These are phyloP conservation scores for Salvia miltiorrhiza DNA, from an alignment of 257 asterid genomes.

Conservation along the genomic window DNA sequence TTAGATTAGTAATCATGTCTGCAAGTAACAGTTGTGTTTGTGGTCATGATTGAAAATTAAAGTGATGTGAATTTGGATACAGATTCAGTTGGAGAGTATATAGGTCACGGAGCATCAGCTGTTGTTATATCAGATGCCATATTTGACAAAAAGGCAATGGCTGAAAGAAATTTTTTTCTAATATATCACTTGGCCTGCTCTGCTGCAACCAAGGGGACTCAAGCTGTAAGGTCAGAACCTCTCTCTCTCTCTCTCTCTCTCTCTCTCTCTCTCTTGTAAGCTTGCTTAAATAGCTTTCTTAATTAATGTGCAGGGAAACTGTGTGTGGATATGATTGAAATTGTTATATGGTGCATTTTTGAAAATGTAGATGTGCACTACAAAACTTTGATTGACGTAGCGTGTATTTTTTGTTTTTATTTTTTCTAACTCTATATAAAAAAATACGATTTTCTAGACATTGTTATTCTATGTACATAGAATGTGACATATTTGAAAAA, in stretches of 20 bases:
- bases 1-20: neutral
- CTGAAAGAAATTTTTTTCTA: conserved; percentile 31
- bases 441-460: too few relatives aligned
- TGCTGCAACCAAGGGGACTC: conserved; percentile 49
- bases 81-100: conserved; percentile 57
- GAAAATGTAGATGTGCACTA: too few relatives aligned
- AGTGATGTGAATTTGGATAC: conserved; percentile 8
- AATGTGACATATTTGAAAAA: too few relatives aligned
- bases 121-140: conserved; percentile 88
- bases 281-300: neutral
- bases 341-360: neutral
- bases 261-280: neutral
- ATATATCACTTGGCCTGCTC: conserved; percentile 46
- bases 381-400: neutral
- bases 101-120: conserved; percentile 64
- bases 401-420: too few relatives aligned
- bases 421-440: too few relatives aligned
- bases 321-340: neutral
- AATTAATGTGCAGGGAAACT: conserved; percentile 19
- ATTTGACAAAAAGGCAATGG: conserved; percentile 62
- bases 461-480: too few relatives aligned
- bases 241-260: neutral
- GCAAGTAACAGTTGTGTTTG: neutral
- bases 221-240: conserved; percentile 42
- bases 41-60: neutral